A percentile compares a stretch with the other conserved stretches of the same genome.
Conservation (phyloP, 495 filamentous ascomycete genomes). For the Penicillium ucsense region DNA sequence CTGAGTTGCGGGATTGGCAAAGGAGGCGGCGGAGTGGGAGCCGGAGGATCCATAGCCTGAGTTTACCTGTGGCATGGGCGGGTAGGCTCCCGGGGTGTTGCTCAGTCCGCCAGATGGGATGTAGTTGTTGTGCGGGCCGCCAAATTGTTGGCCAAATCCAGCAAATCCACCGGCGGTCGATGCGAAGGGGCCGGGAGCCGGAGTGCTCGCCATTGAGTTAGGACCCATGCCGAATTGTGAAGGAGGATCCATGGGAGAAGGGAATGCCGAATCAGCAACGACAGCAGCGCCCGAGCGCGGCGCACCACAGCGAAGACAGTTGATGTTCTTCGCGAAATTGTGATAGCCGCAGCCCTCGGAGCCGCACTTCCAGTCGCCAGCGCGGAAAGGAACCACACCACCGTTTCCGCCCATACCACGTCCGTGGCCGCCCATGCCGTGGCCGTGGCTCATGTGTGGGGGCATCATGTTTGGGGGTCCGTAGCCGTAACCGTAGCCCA, state of each 20-base stretch:
- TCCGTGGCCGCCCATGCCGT: slow-evolving; percentile 60
- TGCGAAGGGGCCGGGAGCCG: slow-evolving; percentile 73
- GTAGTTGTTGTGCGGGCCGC: slow-evolving; percentile 80
- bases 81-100: slow-evolving; percentile 68
- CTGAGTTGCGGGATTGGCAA: slow-evolving; percentile 88
- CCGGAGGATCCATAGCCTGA: slow-evolving; percentile 57
- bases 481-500: slow-evolving; percentile 69
- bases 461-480: slow-evolving; percentile 72
- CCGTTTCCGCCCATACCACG: slow-evolving; percentile 66
- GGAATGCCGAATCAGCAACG: slow-evolving; percentile 86
- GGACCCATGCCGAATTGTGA: slow-evolving; percentile 68
- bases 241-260: slow-evolving; percentile 79
- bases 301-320: slow-evolving; percentile 90
- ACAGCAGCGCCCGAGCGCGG: slow-evolving; percentile 88
- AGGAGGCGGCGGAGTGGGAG: slow-evolving; percentile 75
- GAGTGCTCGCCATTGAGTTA: slow-evolving; percentile 74
- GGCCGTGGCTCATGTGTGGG: slow-evolving; percentile 72
- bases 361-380: slow-evolving; percentile 98
- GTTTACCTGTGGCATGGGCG: slow-evolving; percentile 66
- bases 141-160: slow-evolving; percentile 79
- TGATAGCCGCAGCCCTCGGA: slow-evolving; percentile 97
- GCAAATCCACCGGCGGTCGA: slow-evolving; percentile 62
- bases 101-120: slow-evolving; percentile 79
- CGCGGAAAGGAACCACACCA: slow-evolving; percentile 91
- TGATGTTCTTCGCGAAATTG: slow-evolving; percentile 99